Evolutionary conservation across 192 early-diverging fungal genomes (phyloP).

Genomic region (Gigaspora rosea): DNA sequence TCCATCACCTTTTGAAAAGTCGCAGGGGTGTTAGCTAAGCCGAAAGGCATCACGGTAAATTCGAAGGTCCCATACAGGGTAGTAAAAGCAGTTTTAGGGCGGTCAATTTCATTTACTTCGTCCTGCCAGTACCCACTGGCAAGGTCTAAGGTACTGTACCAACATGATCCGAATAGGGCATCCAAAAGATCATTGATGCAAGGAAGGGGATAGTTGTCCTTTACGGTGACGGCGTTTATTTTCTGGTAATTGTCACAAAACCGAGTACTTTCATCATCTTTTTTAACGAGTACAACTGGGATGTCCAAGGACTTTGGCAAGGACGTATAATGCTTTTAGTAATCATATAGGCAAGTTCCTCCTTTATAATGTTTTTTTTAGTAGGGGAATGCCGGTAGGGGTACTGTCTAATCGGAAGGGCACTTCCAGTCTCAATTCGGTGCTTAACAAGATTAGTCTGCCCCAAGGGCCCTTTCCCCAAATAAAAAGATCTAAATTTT

Average conservation of each 20-base stretch:
- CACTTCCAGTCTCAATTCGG: no score
- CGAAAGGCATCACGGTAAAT: conserved; percentile 37
- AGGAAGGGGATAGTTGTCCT: conserved; percentile 45
- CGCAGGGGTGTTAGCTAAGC: conserved; percentile 32
- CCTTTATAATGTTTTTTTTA: no score
- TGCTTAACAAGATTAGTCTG: no score
- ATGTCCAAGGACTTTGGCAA: background rate
- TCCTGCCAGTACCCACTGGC: no score
- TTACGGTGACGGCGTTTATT: conserved; percentile 40
- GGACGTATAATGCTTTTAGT: background rate
- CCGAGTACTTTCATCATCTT: conserved; percentile 40
- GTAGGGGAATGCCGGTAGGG: no score
- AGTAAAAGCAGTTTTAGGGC: conserved; percentile 36
- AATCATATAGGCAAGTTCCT: no score
- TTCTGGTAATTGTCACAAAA: background rate
- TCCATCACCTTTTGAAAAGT: conserved; percentile 41
- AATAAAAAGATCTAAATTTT: no score
- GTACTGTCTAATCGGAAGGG: no score
- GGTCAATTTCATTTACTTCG: background rate
- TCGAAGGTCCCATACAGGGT: conserved; percentile 23
- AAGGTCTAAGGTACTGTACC: no score
- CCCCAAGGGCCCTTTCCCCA: no score
- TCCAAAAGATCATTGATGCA: conserved; percentile 40
- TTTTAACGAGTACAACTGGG: conserved; percentile 43
- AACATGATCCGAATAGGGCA: background rate